A percentile compares a stretch with the other conserved stretches of the same genome.
Conservation (phyloP, 306 rosid species). For the Cucumis melo region DNA sequence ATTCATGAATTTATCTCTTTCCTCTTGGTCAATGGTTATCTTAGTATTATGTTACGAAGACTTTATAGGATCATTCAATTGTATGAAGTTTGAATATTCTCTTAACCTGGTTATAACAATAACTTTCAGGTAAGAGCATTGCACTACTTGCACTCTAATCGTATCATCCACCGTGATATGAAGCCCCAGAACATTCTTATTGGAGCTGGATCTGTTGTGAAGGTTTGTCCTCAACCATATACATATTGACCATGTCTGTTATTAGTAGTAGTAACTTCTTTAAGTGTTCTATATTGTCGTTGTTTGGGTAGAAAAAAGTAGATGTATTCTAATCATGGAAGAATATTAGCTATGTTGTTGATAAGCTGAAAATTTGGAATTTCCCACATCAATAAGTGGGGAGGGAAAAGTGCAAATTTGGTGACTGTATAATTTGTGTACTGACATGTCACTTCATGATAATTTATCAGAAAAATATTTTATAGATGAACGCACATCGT, state of each 20-base stretch:
- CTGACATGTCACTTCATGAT: not conserved
- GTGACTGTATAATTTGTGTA: not conserved
- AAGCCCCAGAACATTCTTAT: constrained; percentile 98
- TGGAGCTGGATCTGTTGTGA: constrained; percentile 89
- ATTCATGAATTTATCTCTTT: constrained; percentile 1
- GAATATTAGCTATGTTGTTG: not conserved
- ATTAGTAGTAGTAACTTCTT: not conserved
- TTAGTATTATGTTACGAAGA: not conserved
- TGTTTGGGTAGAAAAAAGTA: not conserved
- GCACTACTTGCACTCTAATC: constrained; percentile 90
- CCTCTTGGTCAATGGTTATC: not conserved
- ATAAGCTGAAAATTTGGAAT: not conserved
- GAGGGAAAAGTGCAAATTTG: not conserved
- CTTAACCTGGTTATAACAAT: constrained; percentile 6
- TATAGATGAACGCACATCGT: not conserved
- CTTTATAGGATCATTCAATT: not conserved
- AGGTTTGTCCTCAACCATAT: constrained; percentile 35
- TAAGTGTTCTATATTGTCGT: not conserved
- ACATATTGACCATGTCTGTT: not conserved
- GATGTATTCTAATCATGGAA: not conserved
- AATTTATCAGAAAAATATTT: not conserved
- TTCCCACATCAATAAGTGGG: not conserved
- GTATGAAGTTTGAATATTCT: not conserved
- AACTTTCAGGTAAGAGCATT: constrained; percentile 71
- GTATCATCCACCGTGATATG: constrained; percentile 96